A percentile compares a stretch with the other conserved stretches of the same genome.
Conservation (phyloP, 1,284 basidiomycete genomes). For the Phellopilus nigrolimitatus region DNA sequence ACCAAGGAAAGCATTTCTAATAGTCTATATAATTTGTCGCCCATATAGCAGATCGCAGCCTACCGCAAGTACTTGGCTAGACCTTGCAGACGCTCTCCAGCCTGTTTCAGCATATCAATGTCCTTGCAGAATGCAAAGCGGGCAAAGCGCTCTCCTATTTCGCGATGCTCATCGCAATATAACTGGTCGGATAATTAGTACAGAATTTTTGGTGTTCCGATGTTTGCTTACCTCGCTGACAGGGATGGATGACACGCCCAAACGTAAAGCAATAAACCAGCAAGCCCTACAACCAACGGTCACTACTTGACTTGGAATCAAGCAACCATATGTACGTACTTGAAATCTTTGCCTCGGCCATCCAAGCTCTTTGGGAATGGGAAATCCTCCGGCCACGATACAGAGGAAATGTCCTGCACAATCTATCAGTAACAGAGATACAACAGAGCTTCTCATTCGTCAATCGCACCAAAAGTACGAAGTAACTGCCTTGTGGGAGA, state of each 20-base stretch:
- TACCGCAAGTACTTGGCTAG: constrained; percentile 62
- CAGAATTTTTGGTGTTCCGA: constrained; percentile 1
- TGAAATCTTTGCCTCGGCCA: constrained; percentile 86
- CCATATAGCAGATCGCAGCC: constrained; percentile 18
- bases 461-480: constrained; percentile 67
- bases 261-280: constrained; percentile 87
- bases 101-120: constrained; percentile 70
- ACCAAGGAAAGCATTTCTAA: neutral
- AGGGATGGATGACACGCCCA: constrained; percentile 89
- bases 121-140: constrained; percentile 96
- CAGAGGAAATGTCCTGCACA: constrained; percentile 69
- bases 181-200: constrained; percentile 48
- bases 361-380: constrained; percentile 73
- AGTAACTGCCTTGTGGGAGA: constrained; percentile 85
- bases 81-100: constrained; percentile 71
- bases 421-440: neutral
- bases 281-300: constrained; percentile 50
- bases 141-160: constrained; percentile 81
- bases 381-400: constrained; percentile 83
- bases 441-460: neutral
- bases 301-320: too few relatives aligned
- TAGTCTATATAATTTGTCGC: neutral
- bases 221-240: constrained; percentile 72
- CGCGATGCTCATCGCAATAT: constrained; percentile 80
- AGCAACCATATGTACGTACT: too few relatives aligned